Conservation (phyloP, 179 eudicot genomes). For the Heliamphora ciliata region DNA sequence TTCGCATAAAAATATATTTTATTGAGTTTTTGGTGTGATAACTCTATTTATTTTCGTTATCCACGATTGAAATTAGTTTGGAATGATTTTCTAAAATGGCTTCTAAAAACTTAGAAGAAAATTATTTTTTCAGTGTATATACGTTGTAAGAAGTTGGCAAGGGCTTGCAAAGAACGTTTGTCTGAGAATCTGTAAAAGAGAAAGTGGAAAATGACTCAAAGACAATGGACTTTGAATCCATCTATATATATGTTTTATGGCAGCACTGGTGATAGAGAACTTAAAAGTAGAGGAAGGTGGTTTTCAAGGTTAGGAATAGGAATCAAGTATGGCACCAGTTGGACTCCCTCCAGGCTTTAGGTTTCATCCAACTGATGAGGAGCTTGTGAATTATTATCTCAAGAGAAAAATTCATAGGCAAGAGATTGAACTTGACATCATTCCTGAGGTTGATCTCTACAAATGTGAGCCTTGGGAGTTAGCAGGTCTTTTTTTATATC, state of each 20-base stretch:
- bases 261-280: neutral
- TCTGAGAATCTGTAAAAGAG: conserved; percentile 40
- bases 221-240: conserved; percentile 33
- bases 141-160: neutral
- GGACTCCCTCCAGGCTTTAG: conserved; percentile 52
- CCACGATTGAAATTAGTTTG: too few species aligned
- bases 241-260: conserved; percentile 11
- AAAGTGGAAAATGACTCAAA: conserved; percentile 33
- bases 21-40: too few species aligned
- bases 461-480: conserved; percentile 58
- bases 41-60: too few species aligned
- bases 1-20: too few species aligned
- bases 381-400: conserved; percentile 48
- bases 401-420: conserved; percentile 45
- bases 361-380: conserved; percentile 52
- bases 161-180: conserved; percentile 44
- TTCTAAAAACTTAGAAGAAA: neutral
- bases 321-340: conserved; percentile 31
- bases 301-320: neutral
- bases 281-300: neutral
- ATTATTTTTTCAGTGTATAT: too few species aligned
- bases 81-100: too few species aligned
- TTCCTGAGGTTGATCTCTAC: conserved; percentile 51
- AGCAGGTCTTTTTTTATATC: conserved; percentile 27
- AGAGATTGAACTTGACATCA: conserved; percentile 47